Conservation (phyloP, 2,329 filamentous ascomycete genomes). For the Penicillium sp. region DNA sequence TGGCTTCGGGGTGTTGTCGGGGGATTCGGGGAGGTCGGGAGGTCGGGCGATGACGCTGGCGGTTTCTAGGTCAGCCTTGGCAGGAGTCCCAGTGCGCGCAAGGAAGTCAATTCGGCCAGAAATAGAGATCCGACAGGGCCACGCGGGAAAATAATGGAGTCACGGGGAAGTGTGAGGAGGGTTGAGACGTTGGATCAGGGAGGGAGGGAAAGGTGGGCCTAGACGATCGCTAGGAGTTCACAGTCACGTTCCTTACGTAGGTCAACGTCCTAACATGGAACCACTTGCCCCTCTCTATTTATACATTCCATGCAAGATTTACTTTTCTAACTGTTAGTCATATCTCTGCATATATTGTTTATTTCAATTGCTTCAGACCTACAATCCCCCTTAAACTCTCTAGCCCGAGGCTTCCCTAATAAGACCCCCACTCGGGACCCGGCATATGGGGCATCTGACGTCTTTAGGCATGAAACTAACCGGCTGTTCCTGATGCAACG, state of each 20-base stretch:
- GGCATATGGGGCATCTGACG: constrained; percentile 24
- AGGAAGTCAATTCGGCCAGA: constrained; percentile 6
- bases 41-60: constrained; percentile 16
- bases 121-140: neutral
- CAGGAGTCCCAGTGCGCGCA: constrained; percentile 10
- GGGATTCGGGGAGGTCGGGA: constrained; percentile 15
- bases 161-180: constrained; percentile 4
- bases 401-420: neutral
- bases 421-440: constrained; percentile 17
- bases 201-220: constrained; percentile 26
- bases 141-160: constrained; percentile 1
- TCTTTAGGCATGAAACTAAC: constrained; percentile 24
- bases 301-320: neutral
- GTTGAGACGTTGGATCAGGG: constrained; percentile 18
- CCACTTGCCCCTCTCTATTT: neutral
- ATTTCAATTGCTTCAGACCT: too few species aligned
- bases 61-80: constrained; percentile 25
- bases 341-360: too few species aligned
- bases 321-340: too few species aligned
- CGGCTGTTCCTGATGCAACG: constrained; percentile 10
- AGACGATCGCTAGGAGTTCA: constrained; percentile 23
- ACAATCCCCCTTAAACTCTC: neutral
- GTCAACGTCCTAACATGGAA: neutral
- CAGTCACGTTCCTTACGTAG: constrained; percentile 28
- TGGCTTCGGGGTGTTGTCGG: constrained; percentile 11